phyloP scores from a whole-genome alignment of 208 protist species.

The Blechomonas ayalai region DNA sequence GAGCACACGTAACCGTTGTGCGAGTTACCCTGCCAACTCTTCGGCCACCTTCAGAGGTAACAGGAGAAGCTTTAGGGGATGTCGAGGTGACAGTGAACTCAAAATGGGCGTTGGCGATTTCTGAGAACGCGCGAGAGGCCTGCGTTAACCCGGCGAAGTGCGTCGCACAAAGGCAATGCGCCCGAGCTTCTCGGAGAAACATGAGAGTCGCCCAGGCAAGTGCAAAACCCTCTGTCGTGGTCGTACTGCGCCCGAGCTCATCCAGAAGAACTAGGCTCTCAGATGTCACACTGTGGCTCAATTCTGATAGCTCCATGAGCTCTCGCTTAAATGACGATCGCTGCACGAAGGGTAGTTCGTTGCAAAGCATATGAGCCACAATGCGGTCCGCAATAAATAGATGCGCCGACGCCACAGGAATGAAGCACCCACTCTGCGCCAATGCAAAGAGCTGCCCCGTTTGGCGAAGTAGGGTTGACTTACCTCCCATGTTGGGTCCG shows the following conservation, averaged over 20 bases:
- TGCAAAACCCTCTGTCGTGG: slow-evolving; percentile 91
- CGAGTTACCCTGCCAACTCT: slow-evolving; percentile 8
- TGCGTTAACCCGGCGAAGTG: slow-evolving; percentile 30
- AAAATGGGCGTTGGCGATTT: slow-evolving; percentile 45
- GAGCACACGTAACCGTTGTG: slow-evolving; percentile 12
- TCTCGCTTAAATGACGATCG: slow-evolving; percentile 65
- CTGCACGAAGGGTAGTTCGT: slow-evolving; percentile 44
- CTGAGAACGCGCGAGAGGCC: slow-evolving; percentile 2
- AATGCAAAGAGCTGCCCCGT: slow-evolving; percentile 85
- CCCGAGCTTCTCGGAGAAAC: slow-evolving; percentile 31
- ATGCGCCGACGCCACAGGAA: slow-evolving; percentile 56
- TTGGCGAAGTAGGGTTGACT: slow-evolving; percentile 90
- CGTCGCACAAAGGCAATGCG: slow-evolving; percentile 21
- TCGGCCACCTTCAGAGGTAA: background rate
- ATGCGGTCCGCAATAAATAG: slow-evolving; percentile 66
- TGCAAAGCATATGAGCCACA: slow-evolving; percentile 77
- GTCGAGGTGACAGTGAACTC: slow-evolving; percentile 7
- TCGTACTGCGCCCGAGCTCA: slow-evolving; percentile 96
- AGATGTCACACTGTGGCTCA: slow-evolving; percentile 75
- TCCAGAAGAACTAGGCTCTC: slow-evolving; percentile 96
- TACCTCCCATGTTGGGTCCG: slow-evolving; percentile 92
- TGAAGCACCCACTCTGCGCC: slow-evolving; percentile 90
- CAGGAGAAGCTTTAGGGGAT: slow-evolving; percentile 3
- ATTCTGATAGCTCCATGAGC: slow-evolving; percentile 66
- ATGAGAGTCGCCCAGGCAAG: slow-evolving; percentile 93